Evolutionary conservation across 176 grass and related monocot species (phyloP), one percentile per base, ranked within the genome.

Genomic region (Luzula sylvatica): DNA sequence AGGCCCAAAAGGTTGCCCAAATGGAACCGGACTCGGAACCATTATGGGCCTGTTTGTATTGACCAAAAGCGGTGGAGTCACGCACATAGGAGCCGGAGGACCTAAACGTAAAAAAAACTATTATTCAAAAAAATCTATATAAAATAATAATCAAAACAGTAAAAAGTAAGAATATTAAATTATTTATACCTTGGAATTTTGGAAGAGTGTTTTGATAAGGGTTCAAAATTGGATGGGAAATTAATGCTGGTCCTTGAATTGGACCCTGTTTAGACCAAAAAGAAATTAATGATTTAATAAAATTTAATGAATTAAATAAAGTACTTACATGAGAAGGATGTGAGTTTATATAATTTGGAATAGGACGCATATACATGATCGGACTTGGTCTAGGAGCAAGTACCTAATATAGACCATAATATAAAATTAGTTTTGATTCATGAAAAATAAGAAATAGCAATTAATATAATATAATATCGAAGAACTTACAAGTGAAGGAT

Each of bases 171-270:
- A 25, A 22, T n/a, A 44, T 15, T 60, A 6, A 26, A 44, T 25
- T 27, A 30, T 40, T 39, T 35, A 60, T 64, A 64, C 60, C 60
- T 64, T 49, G 60, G 25, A 64, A 64, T 64, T 45, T 30, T 64
- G 42, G 43, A 27, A 50, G 42, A 50, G 26, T 64, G 30, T 20
- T 11, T 23, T 42, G 43, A 16, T 49, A 64, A 24, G 43, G 42
- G 43, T 64, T 64, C 11, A 64, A 48, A 21, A 64, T 38, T 13
- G 60, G 44, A 12, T 27, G 39, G 16, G 60, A 27, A 30, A 64
- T n/a, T 44, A 46, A 24, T 29, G 60, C 17, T 13, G 60, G 42
- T 64, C 60, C 60, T 64, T 64, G 60, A 35, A 64, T 49, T 64
- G 42, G 41, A 64, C 44, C 43, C 60, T 64, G 27, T 12, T 47